Evolutionary conservation across 257 asterid species (phyloP).

Genomic region (Sherardia arvensis): DNA sequence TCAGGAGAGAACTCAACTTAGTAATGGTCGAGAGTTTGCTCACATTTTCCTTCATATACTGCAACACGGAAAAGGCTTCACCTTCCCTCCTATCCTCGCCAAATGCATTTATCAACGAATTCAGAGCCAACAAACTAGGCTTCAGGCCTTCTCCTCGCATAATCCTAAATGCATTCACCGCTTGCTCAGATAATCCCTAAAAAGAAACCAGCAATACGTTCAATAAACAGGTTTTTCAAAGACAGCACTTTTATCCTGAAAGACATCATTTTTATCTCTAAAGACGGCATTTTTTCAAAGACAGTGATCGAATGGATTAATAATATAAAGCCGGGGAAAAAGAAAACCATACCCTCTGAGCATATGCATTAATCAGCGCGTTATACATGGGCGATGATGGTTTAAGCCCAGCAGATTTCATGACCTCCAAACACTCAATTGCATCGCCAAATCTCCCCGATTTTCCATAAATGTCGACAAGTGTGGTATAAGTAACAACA

Average conservation of each 20-base stretch:
- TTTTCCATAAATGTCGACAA: slow-evolving; percentile 72
- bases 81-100: slow-evolving; percentile 88
- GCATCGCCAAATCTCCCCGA: slow-evolving; percentile 88
- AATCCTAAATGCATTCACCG: slow-evolving; percentile 74
- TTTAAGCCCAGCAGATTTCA: slow-evolving; percentile 80
- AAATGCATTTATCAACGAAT: slow-evolving; percentile 82
- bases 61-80: slow-evolving; percentile 87
- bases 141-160: slow-evolving; percentile 88
- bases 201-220: slow-evolving; percentile 10
- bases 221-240: slow-evolving; percentile 2
- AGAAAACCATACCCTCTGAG: slow-evolving; percentile 55
- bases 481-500: slow-evolving; percentile 87
- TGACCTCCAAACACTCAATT: slow-evolving; percentile 83
- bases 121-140: slow-evolving; percentile 82
- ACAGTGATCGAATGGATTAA: no score
- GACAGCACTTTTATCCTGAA: background rate
- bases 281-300: no score
- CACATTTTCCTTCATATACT: slow-evolving; percentile 92
- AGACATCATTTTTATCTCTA: no score
- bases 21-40: slow-evolving; percentile 14
- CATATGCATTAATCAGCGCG: slow-evolving; percentile 94
- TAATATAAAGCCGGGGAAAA: background rate
- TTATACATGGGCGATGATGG: slow-evolving; percentile 93
- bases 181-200: slow-evolving; percentile 94
- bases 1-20: background rate